Base-by-base conservation (phyloP, 352 stramenopile genomes). In the Globisporangium spiculum region DNA sequence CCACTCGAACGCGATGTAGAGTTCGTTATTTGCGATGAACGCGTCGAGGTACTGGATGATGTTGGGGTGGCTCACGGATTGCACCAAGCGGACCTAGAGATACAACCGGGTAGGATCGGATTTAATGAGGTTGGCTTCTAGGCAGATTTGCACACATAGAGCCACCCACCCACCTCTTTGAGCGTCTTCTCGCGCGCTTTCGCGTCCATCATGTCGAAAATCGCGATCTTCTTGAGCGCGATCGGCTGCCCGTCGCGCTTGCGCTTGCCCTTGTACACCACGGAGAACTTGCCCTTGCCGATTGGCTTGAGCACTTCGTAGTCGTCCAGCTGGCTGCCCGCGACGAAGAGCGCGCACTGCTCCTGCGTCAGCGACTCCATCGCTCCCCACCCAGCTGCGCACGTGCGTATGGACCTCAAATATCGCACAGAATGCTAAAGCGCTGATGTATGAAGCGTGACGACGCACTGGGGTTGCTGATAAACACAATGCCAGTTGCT, bases 1-100 rank as follows among this genome's bases (percentile, higher is more conserved):
- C 93, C 92, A 98, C 74, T 98, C 93, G 69, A 98, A 97, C 22
- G 93, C 91, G 74, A 98, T 98, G 69, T 92, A 89, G 12, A 98
- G 85, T 70, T 98, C 88, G 53, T 97, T 92, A 27, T 91, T 80
- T 46, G 91, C 81, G 14, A 98, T 78, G 67, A 98, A 98, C 32
- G 86, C 88, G 73, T 98, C 94, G 24, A 96, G 62, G 65, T 97
- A 98, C 73, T 94, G 79, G 65, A 98, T 90, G 56, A 98, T 94
- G 73, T 98, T 98, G 0, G 76, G 78, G 65, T 98, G 94, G 34
- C 77, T 63, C 52, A 98, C 79, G 5, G 83, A 92, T 73, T 98
- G 90, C 58, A 98, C 79, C 36, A 98, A 74, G 41, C 83, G 75
- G 55, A 98, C 71, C 74, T 81, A 54, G 32, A n/a, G 32, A 9